Base-by-base conservation (phyloP, 2,329 filamentous ascomycete species). In the Colletotrichum theobromicola region DNA sequence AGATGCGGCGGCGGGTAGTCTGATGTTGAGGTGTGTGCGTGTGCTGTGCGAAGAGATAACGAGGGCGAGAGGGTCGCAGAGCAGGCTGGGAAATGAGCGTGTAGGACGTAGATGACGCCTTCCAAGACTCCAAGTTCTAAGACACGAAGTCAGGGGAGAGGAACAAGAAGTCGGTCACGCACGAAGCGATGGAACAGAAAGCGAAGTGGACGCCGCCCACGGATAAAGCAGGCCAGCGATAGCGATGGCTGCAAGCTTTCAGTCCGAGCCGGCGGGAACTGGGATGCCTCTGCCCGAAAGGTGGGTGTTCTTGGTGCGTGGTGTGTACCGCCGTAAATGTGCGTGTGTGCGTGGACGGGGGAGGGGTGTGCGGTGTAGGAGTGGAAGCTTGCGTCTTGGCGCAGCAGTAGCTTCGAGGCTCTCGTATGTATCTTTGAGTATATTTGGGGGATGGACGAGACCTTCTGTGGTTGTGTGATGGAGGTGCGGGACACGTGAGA, bases 81-180 rank as follows among this genome's bases (percentile, higher is more conserved):
- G 57, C 55, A 35, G 68, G 32, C 35, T 30, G 68, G 28, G 61
- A 63, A 50, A 37, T 21, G 57, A 72, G 24, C 30, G 68, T 60
- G 28, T 21, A 24, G 63, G 68, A 57, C 63, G 42, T 62, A 24
- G 24, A 67, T 63, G 62, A 74, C 57, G 72, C 61, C 34, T 72
- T 63, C 68, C 53, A 71, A 71, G 61, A 21, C 58, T 42, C 34
- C 72, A 61, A 72, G 26, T 46, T 69, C 30, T 24, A 73, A 74
- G 73, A 75, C 63, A 61, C 68, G 60, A 24, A 42, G 64, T 69
- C 46, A 64, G 70, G 46, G 69, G 69, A 75, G 70, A 26, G 42
- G 24, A 53, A 53, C 18, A 64, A 69, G 70, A 69, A 74, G 73
- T 70, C 70, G 70, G 73, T 75, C 73, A 74, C 73, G 73, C 70